Base-by-base conservation (phyloP, 1,139 yeast species). In the Suhomyces ambrosiae region DNA sequence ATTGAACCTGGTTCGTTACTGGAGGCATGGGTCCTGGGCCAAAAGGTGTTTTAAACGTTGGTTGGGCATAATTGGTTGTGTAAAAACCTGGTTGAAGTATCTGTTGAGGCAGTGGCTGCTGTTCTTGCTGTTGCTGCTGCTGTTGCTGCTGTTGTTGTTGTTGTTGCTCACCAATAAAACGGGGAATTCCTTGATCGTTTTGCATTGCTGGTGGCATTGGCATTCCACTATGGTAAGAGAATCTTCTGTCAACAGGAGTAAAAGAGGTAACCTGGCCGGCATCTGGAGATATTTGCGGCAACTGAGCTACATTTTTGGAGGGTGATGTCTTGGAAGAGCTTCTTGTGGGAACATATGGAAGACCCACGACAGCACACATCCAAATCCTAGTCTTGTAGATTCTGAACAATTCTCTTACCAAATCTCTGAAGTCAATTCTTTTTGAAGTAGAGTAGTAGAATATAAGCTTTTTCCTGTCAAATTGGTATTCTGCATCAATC, bases 371-470 rank as follows among this genome's bases (percentile, higher is more conserved):
- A 2, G 63, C 60, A 42, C 57, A 50, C 60, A 58, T 50, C 63
- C 63, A 58, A 40, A 58, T 58, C 25, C 63, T 47, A 7, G 63
- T 56, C 45, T 58, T 58, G 50, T 53, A 58, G 23, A 53, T 50
- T 30, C 54, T 44, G 46, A 56, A 58, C 26, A 58, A 44, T 33
- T 56, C 63, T 14, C 58, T 45, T 9, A 58, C 58, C 49, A 58
- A 50, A 38, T 50, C 59, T n/a, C 63, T 46, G 42, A 58, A 58
- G 35, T 58, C 61, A 17, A 56, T 52, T 18, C 63, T 43, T 40
- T 55, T 51, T 16, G 41, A 43, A 11, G 58, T 50, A 22, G 60
- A 50, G 44, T 56, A 58, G 51, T 58, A 56, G 41, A 56, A 50
- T 24, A 53, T 58, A 40, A 58, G 53, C 37, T 58, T 58, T 32